These are phyloP conservation scores for Hanseniaspora hatyaiensis DNA, from an alignment of 805 yeast species.

Conservation along the genomic window DNA sequence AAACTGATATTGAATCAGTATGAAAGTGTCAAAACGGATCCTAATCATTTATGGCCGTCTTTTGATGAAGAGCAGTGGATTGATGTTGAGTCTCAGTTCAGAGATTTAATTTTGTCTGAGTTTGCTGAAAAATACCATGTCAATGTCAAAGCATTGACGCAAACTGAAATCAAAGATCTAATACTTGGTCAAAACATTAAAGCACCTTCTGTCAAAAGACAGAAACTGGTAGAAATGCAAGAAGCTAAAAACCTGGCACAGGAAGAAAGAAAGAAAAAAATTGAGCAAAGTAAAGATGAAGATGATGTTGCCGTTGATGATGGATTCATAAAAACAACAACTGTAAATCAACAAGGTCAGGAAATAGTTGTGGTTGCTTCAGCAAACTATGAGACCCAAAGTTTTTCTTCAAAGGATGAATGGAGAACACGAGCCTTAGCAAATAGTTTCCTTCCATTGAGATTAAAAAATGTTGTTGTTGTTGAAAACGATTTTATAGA, in stretches of 20 bases:
- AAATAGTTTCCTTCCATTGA: slow-evolving; percentile 55
- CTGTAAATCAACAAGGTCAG: slow-evolving; percentile 89
- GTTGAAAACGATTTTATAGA: slow-evolving; percentile 54
- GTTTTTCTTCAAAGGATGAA: slow-evolving; percentile 72
- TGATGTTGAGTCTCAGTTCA: slow-evolving; percentile 70
- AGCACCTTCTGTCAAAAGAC: slow-evolving; percentile 81
- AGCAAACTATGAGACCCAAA: slow-evolving; percentile 70
- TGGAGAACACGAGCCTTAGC: slow-evolving; percentile 87
- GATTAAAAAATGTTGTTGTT: slow-evolving; percentile 64
- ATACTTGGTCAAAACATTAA: slow-evolving; percentile 87
- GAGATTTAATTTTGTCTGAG: slow-evolving; percentile 77
- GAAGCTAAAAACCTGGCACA: slow-evolving; percentile 34
- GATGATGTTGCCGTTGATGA: slow-evolving; percentile 23
- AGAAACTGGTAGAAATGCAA: slow-evolving; percentile 68
- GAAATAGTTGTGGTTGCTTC: slow-evolving; percentile 91
- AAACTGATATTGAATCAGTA: slow-evolving; percentile 68
- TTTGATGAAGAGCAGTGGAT: slow-evolving; percentile 85
- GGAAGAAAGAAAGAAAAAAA: slow-evolving; percentile 32
- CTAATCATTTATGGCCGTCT: slow-evolving; percentile 89
- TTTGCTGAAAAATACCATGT: slow-evolving; percentile 79
- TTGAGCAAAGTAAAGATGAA: slow-evolving; percentile 31
- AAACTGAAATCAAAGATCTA: slow-evolving; percentile 84
- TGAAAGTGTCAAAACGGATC: slow-evolving; percentile 51
- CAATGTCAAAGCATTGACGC: slow-evolving; percentile 76
- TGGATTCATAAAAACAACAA: slow-evolving; percentile 68